Evolutionary conservation across 2,329 filamentous ascomycete species (phyloP).

Genomic region (Exophiala xenobiotica): DNA sequence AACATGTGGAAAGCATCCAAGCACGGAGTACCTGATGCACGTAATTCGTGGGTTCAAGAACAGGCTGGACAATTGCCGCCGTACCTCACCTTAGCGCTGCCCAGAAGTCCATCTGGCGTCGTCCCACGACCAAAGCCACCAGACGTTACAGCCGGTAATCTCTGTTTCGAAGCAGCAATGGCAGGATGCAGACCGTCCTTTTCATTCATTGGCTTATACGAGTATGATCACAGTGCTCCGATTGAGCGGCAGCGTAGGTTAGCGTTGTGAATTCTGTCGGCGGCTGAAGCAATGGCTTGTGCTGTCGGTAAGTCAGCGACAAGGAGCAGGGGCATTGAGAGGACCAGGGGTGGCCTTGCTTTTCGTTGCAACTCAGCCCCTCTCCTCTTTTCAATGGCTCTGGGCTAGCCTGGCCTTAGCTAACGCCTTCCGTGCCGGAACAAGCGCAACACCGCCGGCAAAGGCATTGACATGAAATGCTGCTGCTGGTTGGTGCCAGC

Average conservation of each 20-base stretch:
- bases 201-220: background rate
- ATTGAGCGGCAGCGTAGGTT: background rate
- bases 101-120: background rate
- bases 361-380: conserved; percentile 17
- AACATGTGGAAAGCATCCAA: background rate
- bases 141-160: background rate
- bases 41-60: conserved; percentile 5
- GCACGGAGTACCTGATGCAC: conserved; percentile 7
- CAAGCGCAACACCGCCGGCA: conserved; percentile 22
- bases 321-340: conserved; percentile 13
- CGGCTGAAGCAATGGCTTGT: conserved; percentile 18
- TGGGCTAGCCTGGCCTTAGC: conserved; percentile 6
- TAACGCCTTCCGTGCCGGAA: conserved; percentile 15
- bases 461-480: conserved; percentile 17
- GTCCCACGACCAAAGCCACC: background rate
- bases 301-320: conserved; percentile 22
- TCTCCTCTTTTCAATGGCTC: conserved; percentile 13
- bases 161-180: background rate
- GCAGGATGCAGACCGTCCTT: background rate
- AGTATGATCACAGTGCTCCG: background rate
- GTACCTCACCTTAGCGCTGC: conserved; percentile 20
- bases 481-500: conserved; percentile 23
- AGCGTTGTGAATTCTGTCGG: conserved; percentile 6
- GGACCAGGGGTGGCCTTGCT: conserved; percentile 9
- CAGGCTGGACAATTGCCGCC: conserved; percentile 7